Evolutionary conservation across 164 flowering plant species (phyloP), one percentile per base, ranked within the genome.

Genomic region (Nymphaea colorata): DNA sequence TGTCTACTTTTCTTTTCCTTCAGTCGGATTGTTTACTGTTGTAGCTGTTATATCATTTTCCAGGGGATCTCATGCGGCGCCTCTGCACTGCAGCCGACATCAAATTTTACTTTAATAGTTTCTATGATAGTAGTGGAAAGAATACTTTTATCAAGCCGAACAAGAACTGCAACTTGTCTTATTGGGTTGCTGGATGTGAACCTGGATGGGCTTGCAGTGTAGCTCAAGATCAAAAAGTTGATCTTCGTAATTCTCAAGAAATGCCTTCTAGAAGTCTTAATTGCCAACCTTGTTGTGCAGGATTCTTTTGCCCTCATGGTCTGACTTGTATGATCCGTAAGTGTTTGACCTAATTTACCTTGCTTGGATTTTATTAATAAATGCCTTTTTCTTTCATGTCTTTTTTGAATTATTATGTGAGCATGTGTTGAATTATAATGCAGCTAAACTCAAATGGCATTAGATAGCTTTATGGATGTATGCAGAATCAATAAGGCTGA

Each of bases 261-360:
- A 74, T 86, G 43, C 96, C 97, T 25, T 16, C 64, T 3, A 83
- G 99, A 79, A 78, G 79, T 70, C 66, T 41, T 10, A 74, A 74
- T 57, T 91, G 96, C 68, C 70, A 66, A 11, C 66, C 92, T 69
- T 91, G 99, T 74, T 94, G 99, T 67, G 96, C 80, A 72, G 99
- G 99, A 17, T 94, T 94, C 79, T 94, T 91, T 78, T 91, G 98
- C 73, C 98, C 99, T 36, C 81, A 70, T 68, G 98, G 98, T 43
- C 62, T 94, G 61, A 91, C 97, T 61, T 94, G 99, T 80, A 94
- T 94, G 99, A 90, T 94, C 67, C 96, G 99, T 94, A 83, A 83
- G 99, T 85, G 59, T 62, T 41, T 64, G 55, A 47, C 55, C 55
- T 47, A 47, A 47, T 47, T 14, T 47, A 3, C 55, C 12, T 2